A percentile compares a stretch with the other conserved stretches of the same genome.
Evolutionary conservation across 2,329 filamentous ascomycete species (phyloP).

Genomic region (Clonostachys rosea): DNA sequence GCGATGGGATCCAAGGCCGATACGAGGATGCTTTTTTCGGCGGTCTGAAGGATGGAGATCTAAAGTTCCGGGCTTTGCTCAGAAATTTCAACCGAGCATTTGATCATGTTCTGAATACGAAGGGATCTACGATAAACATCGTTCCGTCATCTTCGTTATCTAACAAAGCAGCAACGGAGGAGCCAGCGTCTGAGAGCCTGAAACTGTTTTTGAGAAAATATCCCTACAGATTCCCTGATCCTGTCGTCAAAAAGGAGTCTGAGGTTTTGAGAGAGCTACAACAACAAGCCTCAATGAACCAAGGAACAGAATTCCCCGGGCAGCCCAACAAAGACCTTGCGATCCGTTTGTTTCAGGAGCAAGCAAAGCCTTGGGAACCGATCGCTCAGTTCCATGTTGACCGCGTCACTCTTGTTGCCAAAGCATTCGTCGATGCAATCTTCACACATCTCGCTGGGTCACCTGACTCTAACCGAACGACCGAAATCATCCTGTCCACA

Average conservation of each 20-base stretch:
- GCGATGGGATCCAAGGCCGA: slow-evolving; percentile 17
- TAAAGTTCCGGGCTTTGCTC: slow-evolving; percentile 21
- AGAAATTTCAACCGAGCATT: slow-evolving; percentile 21
- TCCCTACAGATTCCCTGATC: slow-evolving; percentile 20
- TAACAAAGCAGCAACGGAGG: not conserved
- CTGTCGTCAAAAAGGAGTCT: slow-evolving; percentile 13
- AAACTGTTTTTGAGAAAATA: slow-evolving; percentile 10
- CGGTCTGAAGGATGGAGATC: slow-evolving; percentile 2
- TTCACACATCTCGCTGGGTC: slow-evolving; percentile 18
- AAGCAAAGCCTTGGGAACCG: slow-evolving; percentile 27
- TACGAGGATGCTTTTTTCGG: slow-evolving; percentile 31
- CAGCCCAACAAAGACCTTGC: slow-evolving; percentile 26
- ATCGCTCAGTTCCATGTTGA: slow-evolving; percentile 29
- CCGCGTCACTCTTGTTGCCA: slow-evolving; percentile 15
- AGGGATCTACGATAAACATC: slow-evolving; percentile 9
- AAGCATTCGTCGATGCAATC: slow-evolving; percentile 27
- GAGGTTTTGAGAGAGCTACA: slow-evolving; percentile 8
- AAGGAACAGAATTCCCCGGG: slow-evolving; percentile 33
- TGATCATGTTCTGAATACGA: slow-evolving; percentile 13
- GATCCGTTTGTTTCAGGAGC: slow-evolving; percentile 29
- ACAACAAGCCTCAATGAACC: slow-evolving; percentile 15
- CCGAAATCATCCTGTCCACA: slow-evolving; percentile 11
- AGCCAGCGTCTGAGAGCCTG: slow-evolving; percentile 16
- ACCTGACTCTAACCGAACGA: slow-evolving; percentile 6
- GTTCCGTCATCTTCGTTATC: too few species aligned